Base-by-base conservation (phyloP, 2,329 filamentous ascomycete species). In the Sordariomycetes sp. region DNA sequence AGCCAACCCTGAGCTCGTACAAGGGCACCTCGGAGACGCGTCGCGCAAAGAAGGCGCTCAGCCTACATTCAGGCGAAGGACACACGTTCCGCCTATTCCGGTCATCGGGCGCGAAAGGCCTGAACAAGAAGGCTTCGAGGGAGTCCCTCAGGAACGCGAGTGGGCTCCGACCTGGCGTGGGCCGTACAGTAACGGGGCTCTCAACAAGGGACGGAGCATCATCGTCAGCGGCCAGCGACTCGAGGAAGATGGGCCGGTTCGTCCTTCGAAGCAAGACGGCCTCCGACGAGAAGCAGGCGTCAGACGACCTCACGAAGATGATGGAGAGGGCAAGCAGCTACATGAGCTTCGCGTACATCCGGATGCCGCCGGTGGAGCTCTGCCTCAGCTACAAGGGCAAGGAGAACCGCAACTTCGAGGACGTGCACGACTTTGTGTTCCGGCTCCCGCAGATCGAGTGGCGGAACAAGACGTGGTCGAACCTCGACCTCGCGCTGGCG, bases 401-500 rank as follows among this genome's bases (percentile, higher is more conserved):
- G 70, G 90, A 92, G 52, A 90, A 96, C 63, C 90, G 92, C 68
- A 99, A 97, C 66, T 81, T 99, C 59, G 91, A 97, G 73, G 95
- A 99, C 71, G 88, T 99, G 18, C 93, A 99, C 72, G 88, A 97
- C 68, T 95, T 99, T 64, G 94, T 99, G 54, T 99, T 99, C 81
- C 86, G 90, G 37, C 83, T 99, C 73, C 94, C 94, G 3, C 88
- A 89, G 2, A 86, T 99, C 53, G 94, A 99, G 70, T 97, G 96
- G 75, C 85, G 90, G 62, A 99, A 99, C 79, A 99, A 99, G 77
- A 97, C 92, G 10, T 99, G 94, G 94, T 97, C 91, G 7, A 99
- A 97, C 69, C 81, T 99, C 7, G 94, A 99, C 67, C 82, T 99
- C 11, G 92, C 93, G 0, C 79, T 97, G 54, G 88, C 91, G 16